A percentile compares a stretch with the other conserved stretches of the same genome.
Conservation (phyloP, 163 green algal species). For the Scenedesmus sp. region DNA sequence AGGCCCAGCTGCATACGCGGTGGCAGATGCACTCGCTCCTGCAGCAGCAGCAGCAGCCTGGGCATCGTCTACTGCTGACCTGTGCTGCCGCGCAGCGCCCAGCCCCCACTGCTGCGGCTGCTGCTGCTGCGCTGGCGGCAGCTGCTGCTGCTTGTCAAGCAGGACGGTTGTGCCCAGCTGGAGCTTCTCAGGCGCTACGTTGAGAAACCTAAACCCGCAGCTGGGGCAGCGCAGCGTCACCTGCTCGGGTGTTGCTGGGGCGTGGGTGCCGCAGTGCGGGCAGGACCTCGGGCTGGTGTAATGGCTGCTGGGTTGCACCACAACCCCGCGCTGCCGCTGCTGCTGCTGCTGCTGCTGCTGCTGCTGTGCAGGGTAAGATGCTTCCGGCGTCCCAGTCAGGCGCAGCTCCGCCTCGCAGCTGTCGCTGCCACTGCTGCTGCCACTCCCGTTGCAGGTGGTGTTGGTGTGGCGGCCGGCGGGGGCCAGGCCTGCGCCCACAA, state of each 20-base stretch:
- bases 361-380: background rate
- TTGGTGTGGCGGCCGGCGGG: background rate
- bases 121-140: background rate
- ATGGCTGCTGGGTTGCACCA: background rate
- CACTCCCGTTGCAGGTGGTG: background rate
- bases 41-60: slow-evolving; percentile 3
- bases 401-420: background rate
- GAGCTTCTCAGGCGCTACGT: slow-evolving; percentile 78
- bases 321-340: background rate
- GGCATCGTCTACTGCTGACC: background rate
- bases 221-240: slow-evolving; percentile 61
- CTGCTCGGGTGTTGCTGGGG: background rate
- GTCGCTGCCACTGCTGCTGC: background rate
- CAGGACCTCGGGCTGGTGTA: slow-evolving; percentile 55
- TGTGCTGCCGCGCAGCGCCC: background rate
- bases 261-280: slow-evolving; percentile 71
- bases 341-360: slow-evolving; percentile 23
- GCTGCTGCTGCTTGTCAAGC: slow-evolving; percentile 53
- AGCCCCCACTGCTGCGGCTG: slow-evolving; percentile 1
- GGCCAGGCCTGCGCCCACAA: background rate
- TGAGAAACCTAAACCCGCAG: slow-evolving; percentile 72
- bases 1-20: background rate
- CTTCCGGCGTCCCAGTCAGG: background rate
- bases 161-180: slow-evolving; percentile 73
- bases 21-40: background rate